These are phyloP conservation scores for Naganishia liquefaciens DNA, from an alignment of 1,284 basidiomycete species.

Conservation along the genomic window DNA sequence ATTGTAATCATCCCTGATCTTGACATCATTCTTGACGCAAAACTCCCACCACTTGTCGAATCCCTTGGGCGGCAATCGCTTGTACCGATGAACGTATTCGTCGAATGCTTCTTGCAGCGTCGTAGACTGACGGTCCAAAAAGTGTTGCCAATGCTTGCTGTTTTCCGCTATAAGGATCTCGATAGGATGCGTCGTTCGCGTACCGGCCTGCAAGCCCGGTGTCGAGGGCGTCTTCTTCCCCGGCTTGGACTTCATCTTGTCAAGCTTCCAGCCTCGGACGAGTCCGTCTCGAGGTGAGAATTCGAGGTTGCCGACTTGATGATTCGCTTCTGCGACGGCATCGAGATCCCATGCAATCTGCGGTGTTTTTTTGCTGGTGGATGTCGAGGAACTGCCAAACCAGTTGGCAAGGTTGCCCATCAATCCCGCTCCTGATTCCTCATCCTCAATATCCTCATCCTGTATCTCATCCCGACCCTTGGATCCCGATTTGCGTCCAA, in stretches of 20 bases:
- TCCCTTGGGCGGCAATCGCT: conserved; percentile 54
- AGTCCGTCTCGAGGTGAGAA: conserved; percentile 29
- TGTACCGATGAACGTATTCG: conserved; percentile 54
- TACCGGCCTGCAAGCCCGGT: conserved; percentile 15
- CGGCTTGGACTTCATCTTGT: conserved; percentile 10
- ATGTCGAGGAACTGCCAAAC: conserved; percentile 1
- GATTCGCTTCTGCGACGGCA: conserved; percentile 19
- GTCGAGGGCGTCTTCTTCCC: conserved; percentile 1
- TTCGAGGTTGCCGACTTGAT: conserved; percentile 29
- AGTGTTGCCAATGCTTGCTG: conserved; percentile 41
- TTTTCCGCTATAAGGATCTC: conserved; percentile 44
- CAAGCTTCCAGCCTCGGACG: conserved; percentile 30
- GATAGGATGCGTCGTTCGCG: conserved; percentile 47
- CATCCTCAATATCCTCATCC: conserved; percentile 28
- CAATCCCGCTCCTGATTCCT: conserved; percentile 17
- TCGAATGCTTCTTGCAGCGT: conserved; percentile 51
- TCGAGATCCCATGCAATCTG: conserved; percentile 15
- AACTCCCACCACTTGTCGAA: conserved; percentile 55
- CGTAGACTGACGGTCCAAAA: conserved; percentile 49
- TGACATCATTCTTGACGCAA: conserved; percentile 48
- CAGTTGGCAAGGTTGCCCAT: conserved; percentile 18
- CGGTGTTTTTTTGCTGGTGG: not conserved
- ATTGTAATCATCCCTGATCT: conserved; percentile 55
- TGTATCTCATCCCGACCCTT: conserved; percentile 1
- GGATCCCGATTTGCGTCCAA: not conserved